Evolutionary conservation across 768 basidiomycete species (phyloP), one percentile per base, ranked within the genome.

Genomic region (Russula sp.): DNA sequence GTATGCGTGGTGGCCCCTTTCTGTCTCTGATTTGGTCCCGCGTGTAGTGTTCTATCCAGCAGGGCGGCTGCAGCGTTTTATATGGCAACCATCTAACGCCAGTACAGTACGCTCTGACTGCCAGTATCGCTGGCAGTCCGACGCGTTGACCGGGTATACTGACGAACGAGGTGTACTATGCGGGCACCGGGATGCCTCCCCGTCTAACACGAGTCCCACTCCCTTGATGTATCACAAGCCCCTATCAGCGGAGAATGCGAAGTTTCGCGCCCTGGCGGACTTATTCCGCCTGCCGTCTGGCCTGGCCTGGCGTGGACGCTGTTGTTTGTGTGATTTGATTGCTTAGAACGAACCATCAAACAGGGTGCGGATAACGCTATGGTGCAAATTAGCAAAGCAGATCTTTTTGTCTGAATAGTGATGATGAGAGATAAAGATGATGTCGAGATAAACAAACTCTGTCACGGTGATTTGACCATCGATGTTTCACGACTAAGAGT

Each of bases 281-380:
- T 50, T 48, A 56, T 57, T 18, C 24, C 52, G 28, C 26, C 61
- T 51, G 61, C 48, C 32, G 40, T 5, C 20, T 46, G 13, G 48
- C 50, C 20, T 46, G 13, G 48, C 50, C 49, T 50, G 49, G 49
- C 49, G 49, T 26, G 14, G 26, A 40, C 24, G 16, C 49, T 9
- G 26, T 50, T 50, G 24, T 50, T 50, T 28, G 24, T 50, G 49
- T 18, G 14, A 28, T 26, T 50, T 18, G 49, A 26, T 49, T 24
- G 49, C 0, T 5, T 26, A 2, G 22, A 50, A 50, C 49, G 49
- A 26, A 16, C 14, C 49, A 50, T 50, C 49, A 50, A 26, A 20
- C 24, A 26, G 57, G 64, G 54, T 50, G 36, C 38, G 24, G 57
- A 62, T 61, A 57, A 65, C 64, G 65, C 56, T 61, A 50, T 26